Conservation (phyloP, 495 filamentous ascomycete species). For the Hypoxylon intermedium region DNA sequence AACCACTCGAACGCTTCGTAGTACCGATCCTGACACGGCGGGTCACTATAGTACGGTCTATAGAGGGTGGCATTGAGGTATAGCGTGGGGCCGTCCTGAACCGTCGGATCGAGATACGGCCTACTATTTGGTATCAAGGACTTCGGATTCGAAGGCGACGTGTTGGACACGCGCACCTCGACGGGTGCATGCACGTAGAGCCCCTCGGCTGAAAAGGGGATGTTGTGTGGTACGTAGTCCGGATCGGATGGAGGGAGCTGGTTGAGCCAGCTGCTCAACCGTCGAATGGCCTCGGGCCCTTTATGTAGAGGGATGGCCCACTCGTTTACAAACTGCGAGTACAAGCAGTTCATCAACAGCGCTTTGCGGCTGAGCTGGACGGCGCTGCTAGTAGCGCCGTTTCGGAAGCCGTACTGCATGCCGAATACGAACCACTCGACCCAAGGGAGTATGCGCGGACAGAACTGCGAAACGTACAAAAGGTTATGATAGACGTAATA, state of each 20-base stretch:
- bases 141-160: conserved; percentile 54
- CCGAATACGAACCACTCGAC: conserved; percentile 95
- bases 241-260: conserved; percentile 57
- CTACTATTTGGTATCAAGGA: conserved; percentile 53
- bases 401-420: conserved; percentile 89
- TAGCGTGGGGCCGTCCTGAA: conserved; percentile 73
- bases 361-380: conserved; percentile 82
- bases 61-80: conserved; percentile 98
- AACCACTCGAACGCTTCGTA: conserved; percentile 95
- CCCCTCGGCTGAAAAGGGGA: conserved; percentile 79
- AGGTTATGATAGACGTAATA: conserved; percentile 90
- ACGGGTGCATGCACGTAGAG: conserved; percentile 92
- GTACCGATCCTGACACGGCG: conserved; percentile 76
- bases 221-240: conserved; percentile 66
- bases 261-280: conserved; percentile 86
- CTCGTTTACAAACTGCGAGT: conserved; percentile 96
- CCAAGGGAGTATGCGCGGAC: conserved; percentile 81
- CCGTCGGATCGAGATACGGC: conserved; percentile 78
- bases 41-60: conserved; percentile 82
- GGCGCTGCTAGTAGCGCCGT: conserved; percentile 68
- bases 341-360: conserved; percentile 94
- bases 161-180: conserved; percentile 87
- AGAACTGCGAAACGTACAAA: conserved; percentile 75
- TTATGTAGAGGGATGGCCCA: conserved; percentile 92
- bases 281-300: conserved; percentile 85